Evolutionary conservation across 257 asterid species (phyloP).

Genomic region (Lantana camara): DNA sequence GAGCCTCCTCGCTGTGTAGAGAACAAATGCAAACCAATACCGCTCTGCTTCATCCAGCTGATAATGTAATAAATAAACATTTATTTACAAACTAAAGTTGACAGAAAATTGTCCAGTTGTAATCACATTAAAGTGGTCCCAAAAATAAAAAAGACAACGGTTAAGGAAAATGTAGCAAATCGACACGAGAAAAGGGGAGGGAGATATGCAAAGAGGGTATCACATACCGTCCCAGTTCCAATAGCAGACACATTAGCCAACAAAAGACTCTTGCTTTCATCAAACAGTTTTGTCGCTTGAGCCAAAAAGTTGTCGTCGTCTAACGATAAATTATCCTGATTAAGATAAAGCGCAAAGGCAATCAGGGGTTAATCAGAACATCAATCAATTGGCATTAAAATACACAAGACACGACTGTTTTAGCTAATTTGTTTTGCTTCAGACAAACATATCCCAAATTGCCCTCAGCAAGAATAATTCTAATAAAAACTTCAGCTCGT

Average conservation of each 20-base stretch:
- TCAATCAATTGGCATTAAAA: constrained; percentile 23
- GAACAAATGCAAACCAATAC: constrained; percentile 83
- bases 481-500: not conserved
- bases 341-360: constrained; percentile 11
- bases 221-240: constrained; percentile 71
- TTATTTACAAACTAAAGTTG: constrained; percentile 22
- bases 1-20: constrained; percentile 68
- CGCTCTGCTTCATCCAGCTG: constrained; percentile 91
- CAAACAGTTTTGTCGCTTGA: constrained; percentile 64
- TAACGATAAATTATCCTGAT: constrained; percentile 63
- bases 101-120: constrained; percentile 18
- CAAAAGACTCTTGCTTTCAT: constrained; percentile 65
- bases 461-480: not conserved
- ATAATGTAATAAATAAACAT: constrained; percentile 23
- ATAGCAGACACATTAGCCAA: constrained; percentile 53
- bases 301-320: constrained; percentile 47
- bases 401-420: not conserved
- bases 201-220: not conserved
- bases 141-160: constrained; percentile 1
- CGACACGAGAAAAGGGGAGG: not conserved
- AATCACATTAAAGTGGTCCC: not conserved
- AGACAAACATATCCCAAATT: constrained; percentile 3
- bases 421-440: not conserved
- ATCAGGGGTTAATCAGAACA: constrained; percentile 3
- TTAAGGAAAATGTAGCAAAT: not conserved